A percentile compares a stretch with the other conserved stretches of the same genome.
phyloP scores from a whole-genome alignment of 2,329 filamentous ascomycete species.

The Monosporascus sp. region DNA sequence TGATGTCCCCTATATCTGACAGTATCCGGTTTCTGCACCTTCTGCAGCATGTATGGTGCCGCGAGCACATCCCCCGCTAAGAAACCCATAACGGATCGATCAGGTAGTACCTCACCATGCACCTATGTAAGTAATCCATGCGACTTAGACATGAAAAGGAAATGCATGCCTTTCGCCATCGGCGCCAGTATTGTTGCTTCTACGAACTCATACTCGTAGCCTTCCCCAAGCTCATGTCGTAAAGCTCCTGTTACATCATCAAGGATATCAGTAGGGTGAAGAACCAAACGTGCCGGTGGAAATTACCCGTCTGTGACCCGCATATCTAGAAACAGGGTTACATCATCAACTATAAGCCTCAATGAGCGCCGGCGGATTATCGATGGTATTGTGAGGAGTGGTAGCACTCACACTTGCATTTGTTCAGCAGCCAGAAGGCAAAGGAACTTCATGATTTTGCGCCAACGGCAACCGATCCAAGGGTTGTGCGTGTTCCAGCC shows the following conservation, averaged over 20 bases:
- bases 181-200: not conserved
- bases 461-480: not conserved
- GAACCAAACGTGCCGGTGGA: not conserved
- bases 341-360: not conserved
- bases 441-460: not conserved
- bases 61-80: not conserved
- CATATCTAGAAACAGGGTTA: no score
- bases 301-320: not conserved
- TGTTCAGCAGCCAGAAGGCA: not conserved
- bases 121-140: no score
- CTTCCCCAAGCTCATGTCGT: not conserved
- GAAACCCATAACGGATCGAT: not conserved
- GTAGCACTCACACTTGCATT: not conserved
- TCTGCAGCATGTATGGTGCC: not conserved
- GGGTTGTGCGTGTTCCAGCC: conserved; percentile 5
- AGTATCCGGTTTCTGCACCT: not conserved
- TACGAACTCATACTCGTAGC: not conserved
- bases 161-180: not conserved
- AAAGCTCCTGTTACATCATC: not conserved
- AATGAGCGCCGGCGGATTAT: not conserved
- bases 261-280: not conserved
- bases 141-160: no score
- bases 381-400: not conserved
- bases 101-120: not conserved
- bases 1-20: no score